Evolutionary conservation across 2,329 filamentous ascomycete species (phyloP).

Genomic region (Cercospora zeae-maydis): DNA sequence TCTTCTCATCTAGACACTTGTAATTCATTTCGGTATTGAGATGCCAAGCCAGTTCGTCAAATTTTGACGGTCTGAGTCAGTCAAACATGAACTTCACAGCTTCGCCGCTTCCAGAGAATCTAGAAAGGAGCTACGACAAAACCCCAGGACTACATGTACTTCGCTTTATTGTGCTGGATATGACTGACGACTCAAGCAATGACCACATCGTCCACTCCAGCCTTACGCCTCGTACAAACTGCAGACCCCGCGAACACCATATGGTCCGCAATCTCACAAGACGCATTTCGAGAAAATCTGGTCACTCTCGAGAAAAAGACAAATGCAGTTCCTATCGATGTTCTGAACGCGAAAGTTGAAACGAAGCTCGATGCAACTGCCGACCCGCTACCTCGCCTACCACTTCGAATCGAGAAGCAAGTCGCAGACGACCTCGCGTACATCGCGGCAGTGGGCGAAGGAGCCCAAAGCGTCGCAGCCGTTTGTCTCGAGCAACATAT

Average conservation of each 20-base stretch:
- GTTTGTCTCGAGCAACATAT: conserved; percentile 17
- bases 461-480: conserved; percentile 18
- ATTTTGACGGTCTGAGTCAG: not conserved
- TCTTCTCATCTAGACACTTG: not conserved
- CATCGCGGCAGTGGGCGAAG: conserved; percentile 16
- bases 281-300: conserved; percentile 13
- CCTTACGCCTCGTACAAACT: conserved; percentile 7
- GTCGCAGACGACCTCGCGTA: conserved; percentile 17
- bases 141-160: not conserved
- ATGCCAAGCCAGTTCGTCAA: not conserved
- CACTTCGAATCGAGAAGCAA: conserved; percentile 13
- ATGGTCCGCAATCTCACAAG: conserved; percentile 12
- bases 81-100: not conserved
- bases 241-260: conserved; percentile 6
- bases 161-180: not conserved
- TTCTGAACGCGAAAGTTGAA: conserved; percentile 1
- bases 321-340: conserved; percentile 18
- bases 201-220: not conserved
- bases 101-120: not conserved
- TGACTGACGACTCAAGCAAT: not conserved
- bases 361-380: not conserved
- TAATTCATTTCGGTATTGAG: not conserved
- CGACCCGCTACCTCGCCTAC: not conserved
- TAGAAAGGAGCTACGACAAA: not conserved
- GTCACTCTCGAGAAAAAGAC: conserved; percentile 16